Evolutionary conservation across 2,329 filamentous ascomycete genomes (phyloP).

Genomic region (Fusarium agapanthi): DNA sequence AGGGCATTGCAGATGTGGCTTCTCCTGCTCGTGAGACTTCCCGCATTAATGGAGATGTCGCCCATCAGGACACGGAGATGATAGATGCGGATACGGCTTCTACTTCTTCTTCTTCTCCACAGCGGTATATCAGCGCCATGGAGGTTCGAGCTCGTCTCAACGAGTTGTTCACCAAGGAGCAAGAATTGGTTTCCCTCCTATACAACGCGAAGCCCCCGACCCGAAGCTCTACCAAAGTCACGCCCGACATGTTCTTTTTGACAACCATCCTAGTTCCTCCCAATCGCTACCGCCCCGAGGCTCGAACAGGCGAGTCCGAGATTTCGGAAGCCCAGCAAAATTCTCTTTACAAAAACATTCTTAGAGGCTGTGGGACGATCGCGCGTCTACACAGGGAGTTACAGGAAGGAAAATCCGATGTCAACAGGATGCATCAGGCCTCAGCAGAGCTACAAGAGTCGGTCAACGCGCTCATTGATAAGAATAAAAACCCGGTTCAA

Average conservation of each 20-base stretch:
- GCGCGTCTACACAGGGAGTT: constrained; percentile 71
- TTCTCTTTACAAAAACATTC: constrained; percentile 83
- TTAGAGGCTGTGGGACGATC: constrained; percentile 78
- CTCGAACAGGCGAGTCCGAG: constrained; percentile 79
- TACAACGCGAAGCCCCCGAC: constrained; percentile 78
- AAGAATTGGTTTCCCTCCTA: constrained; percentile 82
- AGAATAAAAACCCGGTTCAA: constrained; percentile 83
- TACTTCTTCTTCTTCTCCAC: constrained; percentile 45
- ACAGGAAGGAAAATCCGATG: constrained; percentile 56
- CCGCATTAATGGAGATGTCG: constrained; percentile 56
- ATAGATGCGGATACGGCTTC: constrained; percentile 43
- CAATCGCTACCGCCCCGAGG: constrained; percentile 89
- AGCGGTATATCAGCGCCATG: constrained; percentile 82
- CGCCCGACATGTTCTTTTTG: constrained; percentile 93
- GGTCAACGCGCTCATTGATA: constrained; percentile 93
- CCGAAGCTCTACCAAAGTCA: constrained; percentile 66
- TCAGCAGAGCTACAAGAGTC: constrained; percentile 87
- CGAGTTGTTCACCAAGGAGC: constrained; percentile 86
- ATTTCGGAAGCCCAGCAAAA: constrained; percentile 92
- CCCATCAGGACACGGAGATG: constrained; percentile 54
- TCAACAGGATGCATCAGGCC: constrained; percentile 80
- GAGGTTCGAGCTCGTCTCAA: constrained; percentile 83
- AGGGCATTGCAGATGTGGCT: constrained; percentile 74
- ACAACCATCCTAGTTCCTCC: constrained; percentile 87
- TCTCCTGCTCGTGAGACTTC: constrained; percentile 49